Conservation (phyloP, 2,329 filamentous ascomycete genomes). For the Botrytis cinerea region DNA sequence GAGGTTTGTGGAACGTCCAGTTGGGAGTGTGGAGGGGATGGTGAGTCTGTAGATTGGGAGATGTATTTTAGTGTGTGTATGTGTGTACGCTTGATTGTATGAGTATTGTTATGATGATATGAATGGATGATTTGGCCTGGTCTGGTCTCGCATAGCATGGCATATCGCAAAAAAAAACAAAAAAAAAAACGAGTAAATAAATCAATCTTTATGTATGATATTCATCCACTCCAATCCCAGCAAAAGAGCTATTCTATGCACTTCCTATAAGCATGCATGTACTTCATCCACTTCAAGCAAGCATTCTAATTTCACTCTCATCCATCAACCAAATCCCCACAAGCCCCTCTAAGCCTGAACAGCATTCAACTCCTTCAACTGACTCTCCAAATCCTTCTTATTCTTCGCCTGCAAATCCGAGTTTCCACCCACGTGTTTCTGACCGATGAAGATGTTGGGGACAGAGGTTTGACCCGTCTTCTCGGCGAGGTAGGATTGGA, state of each 20-base stretch:
- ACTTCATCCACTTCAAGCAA: background rate
- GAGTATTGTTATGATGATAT: background rate
- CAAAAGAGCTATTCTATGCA: slow-evolving; percentile 1
- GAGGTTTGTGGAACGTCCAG: slow-evolving; percentile 81
- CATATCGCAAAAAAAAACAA: background rate
- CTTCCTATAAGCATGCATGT: background rate
- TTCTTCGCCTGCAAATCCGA: slow-evolving; percentile 71
- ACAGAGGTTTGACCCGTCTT: slow-evolving; percentile 85
- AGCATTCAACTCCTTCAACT: slow-evolving; percentile 67
- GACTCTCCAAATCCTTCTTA: slow-evolving; percentile 63
- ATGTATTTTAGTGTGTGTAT: slow-evolving; percentile 1
- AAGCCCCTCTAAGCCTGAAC: slow-evolving; percentile 37
- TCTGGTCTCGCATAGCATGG: background rate
- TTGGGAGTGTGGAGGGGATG: slow-evolving; percentile 83
- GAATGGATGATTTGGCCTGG: background rate
- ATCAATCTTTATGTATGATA: slow-evolving; percentile 15
- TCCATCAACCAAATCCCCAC: background rate
- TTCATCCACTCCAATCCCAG: background rate
- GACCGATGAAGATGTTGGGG: slow-evolving; percentile 90
- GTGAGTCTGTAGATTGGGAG: slow-evolving; percentile 47
- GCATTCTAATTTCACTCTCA: background rate
- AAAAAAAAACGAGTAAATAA: background rate
- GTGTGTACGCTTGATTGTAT: background rate
- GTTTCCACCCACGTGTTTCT: slow-evolving; percentile 96
- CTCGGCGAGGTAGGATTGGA: slow-evolving; percentile 81